Conservation (phyloP, 805 yeast species). For the Lipomyces starkeyi region DNA sequence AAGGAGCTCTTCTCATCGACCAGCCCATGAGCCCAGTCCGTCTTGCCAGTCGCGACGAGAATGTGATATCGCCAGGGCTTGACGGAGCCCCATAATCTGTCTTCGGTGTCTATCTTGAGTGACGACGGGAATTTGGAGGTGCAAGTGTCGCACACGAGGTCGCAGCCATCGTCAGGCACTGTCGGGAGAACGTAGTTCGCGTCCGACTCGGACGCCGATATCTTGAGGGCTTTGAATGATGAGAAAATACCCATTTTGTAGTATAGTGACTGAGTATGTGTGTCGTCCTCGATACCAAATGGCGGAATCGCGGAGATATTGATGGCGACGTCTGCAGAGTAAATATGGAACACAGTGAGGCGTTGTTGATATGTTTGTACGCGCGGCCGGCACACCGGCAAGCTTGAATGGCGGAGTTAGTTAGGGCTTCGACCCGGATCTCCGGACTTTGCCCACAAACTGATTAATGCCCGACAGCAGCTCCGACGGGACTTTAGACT, state of each 20-base stretch:
- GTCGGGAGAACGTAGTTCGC: constrained; percentile 20
- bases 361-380: no score
- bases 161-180: constrained; percentile 32
- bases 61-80: constrained; percentile 73
- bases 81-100: constrained; percentile 71
- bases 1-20: constrained; percentile 55
- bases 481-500: no score
- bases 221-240: constrained; percentile 3
- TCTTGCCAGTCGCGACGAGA: constrained; percentile 79
- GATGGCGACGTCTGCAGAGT: no score
- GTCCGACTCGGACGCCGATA: not conserved
- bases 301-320: no score
- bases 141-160: constrained; percentile 57
- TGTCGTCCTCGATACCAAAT: no score
- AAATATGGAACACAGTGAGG: no score
- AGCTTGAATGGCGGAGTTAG: no score
- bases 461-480: no score
- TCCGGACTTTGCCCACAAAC: no score
- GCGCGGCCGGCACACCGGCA: no score
- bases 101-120: constrained; percentile 52
- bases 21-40: constrained; percentile 86
- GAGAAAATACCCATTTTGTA: constrained; percentile 23
- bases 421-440: no score
- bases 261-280: no score
- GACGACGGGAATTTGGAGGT: constrained; percentile 58